Base-by-base conservation (phyloP, 2,329 filamentous ascomycete genomes). In the Lecanicillium sp. region DNA sequence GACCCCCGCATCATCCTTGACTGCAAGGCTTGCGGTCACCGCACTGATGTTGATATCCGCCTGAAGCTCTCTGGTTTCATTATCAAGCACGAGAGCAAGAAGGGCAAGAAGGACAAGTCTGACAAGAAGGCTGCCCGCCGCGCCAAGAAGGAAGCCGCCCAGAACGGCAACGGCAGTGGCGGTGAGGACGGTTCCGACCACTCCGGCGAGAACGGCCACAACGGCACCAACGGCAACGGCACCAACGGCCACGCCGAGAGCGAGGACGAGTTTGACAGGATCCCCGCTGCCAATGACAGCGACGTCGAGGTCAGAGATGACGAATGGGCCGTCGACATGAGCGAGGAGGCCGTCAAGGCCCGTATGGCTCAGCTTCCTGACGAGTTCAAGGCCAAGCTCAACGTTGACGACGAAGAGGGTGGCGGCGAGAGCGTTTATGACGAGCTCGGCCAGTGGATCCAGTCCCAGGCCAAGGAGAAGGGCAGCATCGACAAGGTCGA, bases 31-130 rank as follows among this genome's bases (percentile, higher is more conserved):
- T 98, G 93, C 65, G 93, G 93, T 65, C 87, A 95, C 71, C 90
- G 89, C 63, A 86, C 86, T 57, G 85, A 93, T 54, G 91, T 95
- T 48, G 91, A 97, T 62, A 77, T 90, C 56, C 89, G 90, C 64
- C 83, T 95, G 68, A 98, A 98, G 79, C 84, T 98, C 56, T 94
- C 87, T 69, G 87, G 88, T 54, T 98, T 95, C 77, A 96, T 98
- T 66, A 73, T 97, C 66, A 97, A 97, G 81, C 94, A 93, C 66
- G 84, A 89, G 68, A 85, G 88, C 60, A 83, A 81, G 71, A 95
- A 95, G 76, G 89, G 89, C 70, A 96, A 96, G 80, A 95, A 95
- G 73, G 89, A 96, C 77, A 97, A 95, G 78, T 86, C 89, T 48
- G 87, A 83, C 65, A 79, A 87, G 69, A 94, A 93, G 75, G 93